Conservation (phyloP, 176 grass and related monocot genomes). For the Cymbopogon citratus region DNA sequence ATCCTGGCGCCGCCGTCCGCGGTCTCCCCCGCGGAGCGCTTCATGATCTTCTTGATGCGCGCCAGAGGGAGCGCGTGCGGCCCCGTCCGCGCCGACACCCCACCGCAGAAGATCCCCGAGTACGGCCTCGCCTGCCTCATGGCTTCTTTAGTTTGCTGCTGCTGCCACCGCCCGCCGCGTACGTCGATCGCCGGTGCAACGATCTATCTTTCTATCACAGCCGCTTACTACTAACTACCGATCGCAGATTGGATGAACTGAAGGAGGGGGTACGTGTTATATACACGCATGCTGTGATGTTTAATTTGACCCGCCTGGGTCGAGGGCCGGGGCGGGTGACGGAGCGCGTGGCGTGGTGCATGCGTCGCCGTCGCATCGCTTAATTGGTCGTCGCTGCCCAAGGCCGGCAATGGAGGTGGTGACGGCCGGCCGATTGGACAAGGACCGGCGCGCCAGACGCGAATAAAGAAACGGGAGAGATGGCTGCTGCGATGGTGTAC, state of each 20-base stretch:
- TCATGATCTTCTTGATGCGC: slow-evolving; percentile 82
- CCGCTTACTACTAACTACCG: neutral
- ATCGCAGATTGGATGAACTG: neutral
- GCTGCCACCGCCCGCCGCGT: neutral
- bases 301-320: slow-evolving; percentile 9
- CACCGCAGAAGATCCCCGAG: slow-evolving; percentile 42
- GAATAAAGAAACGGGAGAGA: neutral
- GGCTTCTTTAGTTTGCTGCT: neutral
- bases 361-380: neutral
- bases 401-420: slow-evolving; percentile 22
- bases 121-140: slow-evolving; percentile 58
- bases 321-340: too few relatives aligned
- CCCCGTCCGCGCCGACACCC: slow-evolving; percentile 45
- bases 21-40: slow-evolving; percentile 38
- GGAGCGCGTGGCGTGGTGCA: neutral
- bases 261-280: neutral
- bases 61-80: slow-evolving; percentile 69
- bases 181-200: neutral
- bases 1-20: slow-evolving; percentile 32
- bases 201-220: neutral
- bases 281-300: neutral
- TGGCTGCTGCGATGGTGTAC: neutral
- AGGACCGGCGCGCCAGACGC: neutral
- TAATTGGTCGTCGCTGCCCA: slow-evolving; percentile 4
- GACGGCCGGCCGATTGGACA: slow-evolving; percentile 32